phyloP scores from a whole-genome alignment of 1,139 yeast genomes.

The Yarrowia galli region DNA sequence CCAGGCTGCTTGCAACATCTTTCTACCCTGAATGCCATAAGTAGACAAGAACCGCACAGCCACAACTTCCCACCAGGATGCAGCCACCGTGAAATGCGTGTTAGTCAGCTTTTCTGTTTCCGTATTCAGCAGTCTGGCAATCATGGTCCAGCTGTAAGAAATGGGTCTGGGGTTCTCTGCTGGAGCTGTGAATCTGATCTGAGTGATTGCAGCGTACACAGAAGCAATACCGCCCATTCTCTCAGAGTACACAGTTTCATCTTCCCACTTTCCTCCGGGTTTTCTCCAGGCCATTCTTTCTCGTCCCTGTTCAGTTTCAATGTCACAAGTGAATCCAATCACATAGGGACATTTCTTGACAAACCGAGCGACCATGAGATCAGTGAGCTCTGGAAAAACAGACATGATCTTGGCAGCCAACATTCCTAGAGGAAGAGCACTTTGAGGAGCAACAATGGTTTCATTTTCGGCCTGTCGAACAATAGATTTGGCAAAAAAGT shows the following conservation, averaged over 20 bases:
- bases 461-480: constrained; percentile 95
- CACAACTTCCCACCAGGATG: constrained; percentile 93
- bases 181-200: constrained; percentile 48
- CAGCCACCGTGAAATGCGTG: constrained; percentile 73
- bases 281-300: constrained; percentile 87
- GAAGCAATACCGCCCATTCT: constrained; percentile 85
- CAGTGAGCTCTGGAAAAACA: constrained; percentile 69
- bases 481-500: constrained; percentile 81
- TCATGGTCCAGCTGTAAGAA: constrained; percentile 67
- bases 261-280: constrained; percentile 72
- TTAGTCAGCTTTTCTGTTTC: constrained; percentile 60
- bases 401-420: constrained; percentile 64
- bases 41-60: constrained; percentile 61
- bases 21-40: constrained; percentile 75
- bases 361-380: constrained; percentile 76
- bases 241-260: constrained; percentile 76
- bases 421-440: constrained; percentile 81
- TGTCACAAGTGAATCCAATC: constrained; percentile 76
- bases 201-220: constrained; percentile 76
- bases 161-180: constrained; percentile 62
- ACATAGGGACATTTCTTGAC: constrained; percentile 90
- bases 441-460: constrained; percentile 77
- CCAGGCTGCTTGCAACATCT: constrained; percentile 60
- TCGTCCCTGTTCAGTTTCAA: constrained; percentile 86
- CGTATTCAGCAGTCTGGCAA: constrained; percentile 74